Percentiles rank a stretch among this genome's conserved stretches.
Evolutionary conservation across 2,329 filamentous ascomycete species (phyloP).

Genomic region (Fusarium sp.): DNA sequence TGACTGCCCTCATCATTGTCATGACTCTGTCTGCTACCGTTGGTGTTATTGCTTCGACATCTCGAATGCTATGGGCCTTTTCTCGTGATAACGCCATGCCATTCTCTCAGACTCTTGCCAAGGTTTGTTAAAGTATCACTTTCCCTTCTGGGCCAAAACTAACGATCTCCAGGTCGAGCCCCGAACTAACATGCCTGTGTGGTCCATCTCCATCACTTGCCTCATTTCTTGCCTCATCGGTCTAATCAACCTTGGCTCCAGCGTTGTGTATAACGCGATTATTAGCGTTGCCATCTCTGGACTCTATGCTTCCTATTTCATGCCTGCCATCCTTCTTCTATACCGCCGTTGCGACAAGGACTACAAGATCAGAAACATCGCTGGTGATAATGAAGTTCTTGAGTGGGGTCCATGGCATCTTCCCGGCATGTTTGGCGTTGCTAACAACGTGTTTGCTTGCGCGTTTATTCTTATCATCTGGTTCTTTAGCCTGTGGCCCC

Average conservation of each 20-base stretch:
- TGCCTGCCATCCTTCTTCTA: slow-evolving; percentile 41
- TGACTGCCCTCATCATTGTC: slow-evolving; percentile 39
- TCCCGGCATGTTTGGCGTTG: slow-evolving; percentile 62
- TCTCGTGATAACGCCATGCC: slow-evolving; percentile 40
- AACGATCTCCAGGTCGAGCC: slow-evolving; percentile 32
- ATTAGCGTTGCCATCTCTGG: slow-evolving; percentile 42
- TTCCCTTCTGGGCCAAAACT: not conserved
- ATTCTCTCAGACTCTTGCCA: slow-evolving; percentile 36
- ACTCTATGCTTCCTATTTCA: slow-evolving; percentile 42
- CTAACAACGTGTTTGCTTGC: slow-evolving; percentile 67
- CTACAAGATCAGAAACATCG: slow-evolving; percentile 38
- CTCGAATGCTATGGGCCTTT: slow-evolving; percentile 46
- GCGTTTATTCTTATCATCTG: slow-evolving; percentile 66
- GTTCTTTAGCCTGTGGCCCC: slow-evolving; percentile 67
- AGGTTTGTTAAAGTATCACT: slow-evolving; percentile 2
- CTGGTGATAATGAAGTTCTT: slow-evolving; percentile 36
- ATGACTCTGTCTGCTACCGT: slow-evolving; percentile 44
- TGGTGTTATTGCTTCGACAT: slow-evolving; percentile 45
- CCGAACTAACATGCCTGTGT: slow-evolving; percentile 42
- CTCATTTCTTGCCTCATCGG: slow-evolving; percentile 42
- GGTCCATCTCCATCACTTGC: slow-evolving; percentile 39
- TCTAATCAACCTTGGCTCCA: slow-evolving; percentile 44
- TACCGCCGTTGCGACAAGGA: slow-evolving; percentile 43
- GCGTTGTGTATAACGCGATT: slow-evolving; percentile 44
- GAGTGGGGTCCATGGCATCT: slow-evolving; percentile 69